Base-by-base conservation (phyloP, 78 protist species). In the Dictyostelium intermedium region DNA sequence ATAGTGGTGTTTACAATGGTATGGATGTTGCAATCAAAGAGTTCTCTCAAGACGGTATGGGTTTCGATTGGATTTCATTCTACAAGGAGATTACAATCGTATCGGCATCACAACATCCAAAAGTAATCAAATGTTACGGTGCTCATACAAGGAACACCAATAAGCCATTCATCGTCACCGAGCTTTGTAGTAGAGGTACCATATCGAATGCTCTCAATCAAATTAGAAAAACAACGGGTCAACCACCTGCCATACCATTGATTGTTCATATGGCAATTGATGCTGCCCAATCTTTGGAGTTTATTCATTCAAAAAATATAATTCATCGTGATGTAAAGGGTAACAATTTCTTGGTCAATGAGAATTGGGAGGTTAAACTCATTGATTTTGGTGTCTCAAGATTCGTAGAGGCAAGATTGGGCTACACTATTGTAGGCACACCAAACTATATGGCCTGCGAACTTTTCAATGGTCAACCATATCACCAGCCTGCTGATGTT, bases 381-480 rank as follows among this genome's bases (percentile, higher is more conserved):
- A 89, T 89, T 11, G 94, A 89, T 70, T 89, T 89, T 47, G 94
- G 94, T 53, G 77, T 83, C 0, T 69, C 83, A 0, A 79, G 84
- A 39, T 60, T 89, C 14, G 35, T 80, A 9, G 70, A 78, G 37
- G 20, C 45, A 6, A 76, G 83, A 45, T 70, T 80, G 8, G 37
- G 82, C 8, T 79, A 79, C 73, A 89, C 94, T 1, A 37, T 79
- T 1, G 73, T 89, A 20, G 94, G 94, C 23, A 89, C 94, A 13
- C 94, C 94, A 9, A 32, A 79, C 2, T 89, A 89, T 70, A 89
- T 89, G 89, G 78, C 91, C 0, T 91, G 83, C 13, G 96, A 94
- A 63, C 83, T 94, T 7, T 66, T 94, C 43, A 79, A 56, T 35
- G 92, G 92, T 39, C 66, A 94, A 34, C 60, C 66, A 45, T 94